Percentiles rank a stretch among this genome's conserved stretches.
These are phyloP conservation scores for Populus tremula DNA, from an alignment of 345 rosid species.

Conservation along the genomic window DNA sequence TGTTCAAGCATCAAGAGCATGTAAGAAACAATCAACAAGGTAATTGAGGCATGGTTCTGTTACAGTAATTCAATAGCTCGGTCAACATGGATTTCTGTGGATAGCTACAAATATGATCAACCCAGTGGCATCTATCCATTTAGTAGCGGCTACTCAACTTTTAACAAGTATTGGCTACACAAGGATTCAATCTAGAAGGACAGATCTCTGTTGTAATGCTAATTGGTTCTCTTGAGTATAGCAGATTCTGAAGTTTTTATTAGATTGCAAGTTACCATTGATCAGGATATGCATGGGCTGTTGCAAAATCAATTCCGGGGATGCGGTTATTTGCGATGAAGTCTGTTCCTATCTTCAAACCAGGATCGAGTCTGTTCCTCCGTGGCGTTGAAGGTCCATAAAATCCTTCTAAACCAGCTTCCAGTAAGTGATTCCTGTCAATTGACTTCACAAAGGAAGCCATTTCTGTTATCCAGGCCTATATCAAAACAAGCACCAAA, in stretches of 20 bases:
- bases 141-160: background rate
- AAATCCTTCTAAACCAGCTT: slow-evolving; percentile 37
- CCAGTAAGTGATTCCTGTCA: slow-evolving; percentile 35
- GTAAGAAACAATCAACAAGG: background rate
- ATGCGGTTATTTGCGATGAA: slow-evolving; percentile 30
- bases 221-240: background rate
- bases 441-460: slow-evolving; percentile 28
- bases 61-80: no score
- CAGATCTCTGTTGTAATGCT: background rate
- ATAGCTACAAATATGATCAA: no score
- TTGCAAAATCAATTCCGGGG: slow-evolving; percentile 28
- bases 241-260: background rate
- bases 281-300: slow-evolving; percentile 31
- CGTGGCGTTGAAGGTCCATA: slow-evolving; percentile 31
- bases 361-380: slow-evolving; percentile 22
- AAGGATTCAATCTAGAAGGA: background rate
- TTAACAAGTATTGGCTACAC: background rate
- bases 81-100: background rate
- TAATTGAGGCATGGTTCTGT: background rate
- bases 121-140: background rate
- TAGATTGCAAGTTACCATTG: slow-evolving; percentile 19
- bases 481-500: slow-evolving; percentile 21
- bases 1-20: slow-evolving; percentile 23
- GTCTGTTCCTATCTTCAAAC: slow-evolving; percentile 27
- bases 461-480: slow-evolving; percentile 50